Evolutionary conservation across 345 rosid genomes (phyloP).

Genomic region (Lepidium didymum): DNA sequence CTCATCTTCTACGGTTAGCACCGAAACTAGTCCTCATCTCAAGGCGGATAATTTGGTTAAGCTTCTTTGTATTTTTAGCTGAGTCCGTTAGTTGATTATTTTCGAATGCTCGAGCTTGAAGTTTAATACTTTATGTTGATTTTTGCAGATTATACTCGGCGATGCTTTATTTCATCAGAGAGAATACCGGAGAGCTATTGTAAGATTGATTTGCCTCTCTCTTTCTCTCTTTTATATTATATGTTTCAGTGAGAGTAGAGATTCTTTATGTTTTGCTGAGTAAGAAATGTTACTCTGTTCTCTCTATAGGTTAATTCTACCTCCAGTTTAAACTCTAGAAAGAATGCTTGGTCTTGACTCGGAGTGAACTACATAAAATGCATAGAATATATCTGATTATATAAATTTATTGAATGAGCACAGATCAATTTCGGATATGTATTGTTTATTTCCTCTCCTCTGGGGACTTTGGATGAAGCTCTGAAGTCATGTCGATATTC

Average conservation of each 20-base stretch:
- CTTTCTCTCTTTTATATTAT: background rate
- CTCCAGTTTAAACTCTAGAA: background rate
- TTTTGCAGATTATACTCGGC: slow-evolving; percentile 69
- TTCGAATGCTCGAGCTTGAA: background rate
- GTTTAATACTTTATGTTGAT: background rate
- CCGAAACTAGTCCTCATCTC: slow-evolving; percentile 74
- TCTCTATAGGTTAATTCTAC: background rate
- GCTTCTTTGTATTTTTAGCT: slow-evolving; percentile 1
- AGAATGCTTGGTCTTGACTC: background rate
- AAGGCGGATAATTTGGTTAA: slow-evolving; percentile 84
- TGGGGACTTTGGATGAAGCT: background rate
- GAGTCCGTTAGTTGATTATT: background rate
- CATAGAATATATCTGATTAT: background rate
- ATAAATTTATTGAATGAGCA: background rate
- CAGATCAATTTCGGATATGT: background rate
- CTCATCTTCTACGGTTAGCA: slow-evolving; percentile 61
- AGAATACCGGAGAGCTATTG: slow-evolving; percentile 82
- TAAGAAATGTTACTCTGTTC: background rate
- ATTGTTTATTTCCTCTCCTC: background rate
- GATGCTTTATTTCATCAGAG: slow-evolving; percentile 80
- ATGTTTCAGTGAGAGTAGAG: background rate
- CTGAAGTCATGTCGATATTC: background rate
- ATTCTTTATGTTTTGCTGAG: background rate
- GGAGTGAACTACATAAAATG: background rate
- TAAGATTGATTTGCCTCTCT: slow-evolving; percentile 31